phyloP scores from a whole-genome alignment of 225 moss, liverwort and hornwort species.

The Pseudisothecium myosuroides region DNA sequence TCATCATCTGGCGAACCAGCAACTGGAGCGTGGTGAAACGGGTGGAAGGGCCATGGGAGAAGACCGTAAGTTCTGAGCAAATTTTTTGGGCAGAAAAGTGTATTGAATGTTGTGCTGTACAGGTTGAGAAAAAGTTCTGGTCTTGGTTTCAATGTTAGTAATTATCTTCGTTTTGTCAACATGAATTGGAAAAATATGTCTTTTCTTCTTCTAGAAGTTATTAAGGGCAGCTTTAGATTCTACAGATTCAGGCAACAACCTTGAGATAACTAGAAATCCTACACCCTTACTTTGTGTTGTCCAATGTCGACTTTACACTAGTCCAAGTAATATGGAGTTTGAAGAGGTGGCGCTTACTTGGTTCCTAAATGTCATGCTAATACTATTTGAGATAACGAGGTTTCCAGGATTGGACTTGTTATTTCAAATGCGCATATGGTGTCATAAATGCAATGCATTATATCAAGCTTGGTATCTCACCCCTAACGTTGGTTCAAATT shows the following conservation, averaged over 20 bases:
- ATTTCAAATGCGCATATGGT: not conserved
- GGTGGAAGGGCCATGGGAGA: conserved; percentile 95
- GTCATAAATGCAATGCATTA: not conserved
- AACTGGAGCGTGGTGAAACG: conserved; percentile 80
- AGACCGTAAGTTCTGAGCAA: conserved; percentile 41
- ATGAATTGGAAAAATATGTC: not conserved
- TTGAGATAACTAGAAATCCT: not conserved
- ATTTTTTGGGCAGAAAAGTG: not conserved
- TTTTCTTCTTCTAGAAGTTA: not conserved
- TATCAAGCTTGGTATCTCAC: not conserved
- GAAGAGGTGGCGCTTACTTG: not conserved
- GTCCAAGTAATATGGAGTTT: not conserved
- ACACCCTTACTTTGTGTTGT: not conserved
- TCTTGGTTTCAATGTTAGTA: not conserved
- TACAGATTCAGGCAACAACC: not conserved
- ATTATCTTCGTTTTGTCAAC: not conserved
- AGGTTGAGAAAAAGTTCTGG: not conserved
- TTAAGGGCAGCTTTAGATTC: not conserved
- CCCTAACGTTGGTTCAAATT: not conserved
- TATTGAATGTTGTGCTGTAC: not conserved
- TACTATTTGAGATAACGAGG: not conserved
- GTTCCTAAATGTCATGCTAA: not conserved
- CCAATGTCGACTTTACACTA: not conserved
- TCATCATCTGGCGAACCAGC: conserved; percentile 92
- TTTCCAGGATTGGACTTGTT: not conserved